Evolutionary conservation across 805 yeast genomes (phyloP), one percentile per base, ranked within the genome.

Genomic region (Wickerhamomyces subpelliculosus): DNA sequence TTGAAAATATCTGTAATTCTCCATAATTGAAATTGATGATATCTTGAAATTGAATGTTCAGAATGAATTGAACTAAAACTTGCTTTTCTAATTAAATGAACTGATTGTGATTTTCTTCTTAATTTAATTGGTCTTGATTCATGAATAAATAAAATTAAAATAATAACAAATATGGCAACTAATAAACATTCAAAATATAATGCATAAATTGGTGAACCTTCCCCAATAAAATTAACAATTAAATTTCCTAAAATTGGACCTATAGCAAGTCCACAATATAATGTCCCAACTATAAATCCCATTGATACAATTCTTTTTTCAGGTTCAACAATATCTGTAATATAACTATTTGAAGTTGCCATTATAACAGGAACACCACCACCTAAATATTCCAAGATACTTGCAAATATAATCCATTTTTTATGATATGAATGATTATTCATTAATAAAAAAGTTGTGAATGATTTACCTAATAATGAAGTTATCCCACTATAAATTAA

Each of bases 321-420:
- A 1, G 84, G 72, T 17, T 78, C 80, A 7, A 78, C 79, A 28
- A 85, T 76, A 60, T 87, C 96, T 4, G 86, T 67, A 14, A 84
- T 68, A 52, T 85, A 87, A 42, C 89, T 75, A 52, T 80, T 80
- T 11, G 76, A 62, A 23, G 82, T 60, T 9, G 81, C 74, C 36
- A 82, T 50, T 25, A 80, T 49, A 6, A 79, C 68, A 42, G 75
- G 58, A 8, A 71, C 35, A 0, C 87, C 82, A 19, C 96, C 96
- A n/a, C 80, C 73, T 4, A 71, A 37, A 20, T 77, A 67, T 23
- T 67, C 69, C 2, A 80, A 26, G 1, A 71, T 41, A 12, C 68
- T 68, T 3, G 73, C 61, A 0, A 68, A 25, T 1, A 82, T 56
- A 43, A 77, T 64, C 22, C 44, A 55, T 55, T 39, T 48, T 38